A percentile compares a stretch with the other conserved stretches of the same genome.
phyloP scores from a whole-genome alignment of 257 asterid species.

The Leonotis leonurus region DNA sequence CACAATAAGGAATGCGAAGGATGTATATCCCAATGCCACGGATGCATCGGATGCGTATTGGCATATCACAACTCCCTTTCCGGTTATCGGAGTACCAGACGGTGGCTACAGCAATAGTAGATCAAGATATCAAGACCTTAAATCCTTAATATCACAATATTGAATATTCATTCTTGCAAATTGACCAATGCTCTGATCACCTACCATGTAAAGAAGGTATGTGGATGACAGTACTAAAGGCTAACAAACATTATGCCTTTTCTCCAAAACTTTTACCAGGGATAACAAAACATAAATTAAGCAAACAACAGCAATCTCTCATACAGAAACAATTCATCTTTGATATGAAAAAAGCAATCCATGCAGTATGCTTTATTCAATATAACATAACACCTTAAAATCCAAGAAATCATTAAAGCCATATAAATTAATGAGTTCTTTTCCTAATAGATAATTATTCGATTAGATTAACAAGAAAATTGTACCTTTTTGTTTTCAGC shows the following conservation, averaged over 20 bases:
- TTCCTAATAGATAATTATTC: background rate
- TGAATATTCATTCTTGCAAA: too few species aligned
- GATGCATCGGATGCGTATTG: constrained; percentile 67
- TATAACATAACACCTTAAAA: background rate
- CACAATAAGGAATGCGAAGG: constrained; percentile 54
- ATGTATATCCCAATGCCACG: constrained; percentile 57
- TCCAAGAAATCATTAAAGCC: background rate
- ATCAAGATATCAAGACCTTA: too few species aligned
- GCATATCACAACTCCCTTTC: constrained; percentile 59
- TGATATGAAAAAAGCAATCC: too few species aligned
- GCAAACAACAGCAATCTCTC: background rate
- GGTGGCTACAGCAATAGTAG: constrained; percentile 50
- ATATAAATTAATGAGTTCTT: background rate
- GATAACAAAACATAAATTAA: too few species aligned
- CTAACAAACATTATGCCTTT: background rate
- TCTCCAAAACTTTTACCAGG: background rate
- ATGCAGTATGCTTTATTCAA: background rate
- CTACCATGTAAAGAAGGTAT: too few species aligned
- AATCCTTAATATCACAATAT: too few species aligned
- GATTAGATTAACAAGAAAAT: background rate
- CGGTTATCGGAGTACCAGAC: constrained; percentile 49
- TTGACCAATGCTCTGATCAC: too few species aligned
- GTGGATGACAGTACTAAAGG: too few species aligned
- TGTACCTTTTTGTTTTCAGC: constrained; percentile 79
- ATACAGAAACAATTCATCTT: background rate